Base-by-base conservation (phyloP, 1,284 basidiomycete species). In the Melampsora americana region DNA sequence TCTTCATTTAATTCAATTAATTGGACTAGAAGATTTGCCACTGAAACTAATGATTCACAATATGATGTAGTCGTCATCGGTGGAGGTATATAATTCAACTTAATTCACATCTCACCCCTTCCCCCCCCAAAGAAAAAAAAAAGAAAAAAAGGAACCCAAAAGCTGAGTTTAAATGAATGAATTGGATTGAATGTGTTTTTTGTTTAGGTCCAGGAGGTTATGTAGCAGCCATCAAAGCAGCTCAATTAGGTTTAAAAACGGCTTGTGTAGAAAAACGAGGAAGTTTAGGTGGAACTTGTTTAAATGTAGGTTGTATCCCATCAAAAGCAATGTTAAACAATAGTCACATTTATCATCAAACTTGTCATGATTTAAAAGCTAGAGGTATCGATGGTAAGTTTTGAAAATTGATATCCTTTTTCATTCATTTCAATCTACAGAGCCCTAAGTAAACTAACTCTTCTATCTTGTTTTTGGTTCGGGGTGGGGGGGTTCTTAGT, bases 291-390 rank as follows among this genome's bases (percentile, higher is more conserved):
- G 96, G 96, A 81, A 99, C 95, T 78, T 99, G 95, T 87, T 86
- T 99, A 80, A 99, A 99, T 84, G 93, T 99, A 80, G 95, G 96
- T 79, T 99, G 95, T 84, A 96, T 96, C 80, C 95, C 95, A 1
- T 96, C 93, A 78, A 97, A 97, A 86, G 75, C 78, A 77, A 86
- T 87, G 85, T 88, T 99, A 78, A 96, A 99, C 88, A 99, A 99
- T 87, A 97, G 95, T 65, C 94, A 97, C 85, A 87, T 96, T 79
- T 98, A 92, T 86, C 95, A 98, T 86, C 92, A 92, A 86, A 90
- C 92, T 1, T 85, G 88, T 81, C 94, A 97, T 82, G 95, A 98
- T 85, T 86, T 95, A 80, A 88, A 92, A 84, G 87, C 86, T 80
- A 90, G 95, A 77, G 95, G 95, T 80, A 98, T 99, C 81, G 93